Conservation (phyloP, 768 basidiomycete genomes). For the Clavaria fumosa region DNA sequence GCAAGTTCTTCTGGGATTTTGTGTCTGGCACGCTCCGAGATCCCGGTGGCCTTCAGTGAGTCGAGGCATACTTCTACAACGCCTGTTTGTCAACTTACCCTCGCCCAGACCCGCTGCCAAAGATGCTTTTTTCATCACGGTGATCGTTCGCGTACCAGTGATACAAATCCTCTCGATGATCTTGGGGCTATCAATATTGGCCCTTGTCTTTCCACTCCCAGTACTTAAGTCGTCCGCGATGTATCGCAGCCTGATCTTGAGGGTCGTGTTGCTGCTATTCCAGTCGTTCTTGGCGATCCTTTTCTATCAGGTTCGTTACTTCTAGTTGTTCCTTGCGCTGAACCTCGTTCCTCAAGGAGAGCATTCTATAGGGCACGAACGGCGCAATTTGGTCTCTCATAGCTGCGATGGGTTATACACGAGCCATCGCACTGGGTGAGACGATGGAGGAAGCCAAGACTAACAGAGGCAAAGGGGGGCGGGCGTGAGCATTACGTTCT, state of each 20-base stretch:
- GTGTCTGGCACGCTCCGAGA: slow-evolving; percentile 63
- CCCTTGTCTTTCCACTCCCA: slow-evolving; percentile 61
- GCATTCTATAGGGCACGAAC: slow-evolving; percentile 53
- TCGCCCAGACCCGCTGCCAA: slow-evolving; percentile 39
- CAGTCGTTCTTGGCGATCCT: slow-evolving; percentile 49
- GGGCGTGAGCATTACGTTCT: slow-evolving; percentile 30
- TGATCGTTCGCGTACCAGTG: slow-evolving; percentile 68
- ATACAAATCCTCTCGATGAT: slow-evolving; percentile 56
- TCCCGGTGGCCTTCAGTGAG: slow-evolving; percentile 65
- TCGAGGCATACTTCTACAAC: background rate
- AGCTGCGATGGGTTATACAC: slow-evolving; percentile 49
- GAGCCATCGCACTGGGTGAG: slow-evolving; percentile 56
- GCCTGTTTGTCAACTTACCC: slow-evolving; percentile 3
- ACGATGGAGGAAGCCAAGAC: slow-evolving; percentile 47
- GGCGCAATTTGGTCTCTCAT: slow-evolving; percentile 68
- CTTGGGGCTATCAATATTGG: slow-evolving; percentile 40
- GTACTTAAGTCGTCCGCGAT: slow-evolving; percentile 36
- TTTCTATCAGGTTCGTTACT: slow-evolving; percentile 56
- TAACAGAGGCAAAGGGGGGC: slow-evolving; percentile 42
- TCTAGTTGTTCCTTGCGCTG: background rate
- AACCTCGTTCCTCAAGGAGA: slow-evolving; percentile 3
- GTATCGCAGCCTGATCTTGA: slow-evolving; percentile 48
- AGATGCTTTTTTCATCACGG: slow-evolving; percentile 43
- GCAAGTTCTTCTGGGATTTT: slow-evolving; percentile 97
- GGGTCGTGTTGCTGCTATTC: slow-evolving; percentile 47